Conservation (phyloP, 2,329 filamentous ascomycete species). For the Cercospora canescens region DNA sequence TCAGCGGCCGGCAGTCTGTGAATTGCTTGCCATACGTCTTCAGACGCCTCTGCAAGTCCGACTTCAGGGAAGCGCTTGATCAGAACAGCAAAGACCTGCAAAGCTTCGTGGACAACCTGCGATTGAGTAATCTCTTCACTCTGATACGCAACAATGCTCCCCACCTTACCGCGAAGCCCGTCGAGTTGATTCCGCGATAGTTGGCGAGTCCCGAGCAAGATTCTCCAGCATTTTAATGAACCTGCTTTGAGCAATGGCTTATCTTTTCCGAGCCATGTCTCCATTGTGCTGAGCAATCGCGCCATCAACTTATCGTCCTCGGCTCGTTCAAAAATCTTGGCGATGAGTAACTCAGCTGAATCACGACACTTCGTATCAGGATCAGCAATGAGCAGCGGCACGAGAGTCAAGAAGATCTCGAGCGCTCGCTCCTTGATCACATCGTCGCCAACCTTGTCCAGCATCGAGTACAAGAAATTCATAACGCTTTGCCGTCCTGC, state of each 20-base stretch:
- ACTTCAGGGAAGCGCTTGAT: slow-evolving; percentile 64
- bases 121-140: slow-evolving; percentile 60
- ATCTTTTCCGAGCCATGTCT: slow-evolving; percentile 72
- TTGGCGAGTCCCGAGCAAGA: slow-evolving; percentile 72
- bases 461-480: slow-evolving; percentile 83
- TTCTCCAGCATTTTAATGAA: slow-evolving; percentile 76
- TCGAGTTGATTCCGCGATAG: slow-evolving; percentile 68
- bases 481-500: slow-evolving; percentile 90
- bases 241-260: slow-evolving; percentile 71
- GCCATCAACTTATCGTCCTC: slow-evolving; percentile 67
- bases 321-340: slow-evolving; percentile 75
- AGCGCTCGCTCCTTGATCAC: slow-evolving; percentile 79
- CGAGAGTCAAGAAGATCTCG: slow-evolving; percentile 80
- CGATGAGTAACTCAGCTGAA: slow-evolving; percentile 76
- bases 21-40: slow-evolving; percentile 70
- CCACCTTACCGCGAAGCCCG: slow-evolving; percentile 55
- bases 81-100: slow-evolving; percentile 69
- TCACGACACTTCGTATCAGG: slow-evolving; percentile 82
- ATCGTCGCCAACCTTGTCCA: slow-evolving; percentile 80
- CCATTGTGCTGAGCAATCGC: slow-evolving; percentile 70
- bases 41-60: slow-evolving; percentile 61
- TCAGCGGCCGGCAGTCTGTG: slow-evolving; percentile 70
- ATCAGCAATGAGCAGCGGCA: slow-evolving; percentile 85
- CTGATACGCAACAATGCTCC: slow-evolving; percentile 52
- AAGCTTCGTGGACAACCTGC: slow-evolving; percentile 72